Conservation (phyloP, 148 eudicot genomes). For the Fagopyrum homotropicum region DNA sequence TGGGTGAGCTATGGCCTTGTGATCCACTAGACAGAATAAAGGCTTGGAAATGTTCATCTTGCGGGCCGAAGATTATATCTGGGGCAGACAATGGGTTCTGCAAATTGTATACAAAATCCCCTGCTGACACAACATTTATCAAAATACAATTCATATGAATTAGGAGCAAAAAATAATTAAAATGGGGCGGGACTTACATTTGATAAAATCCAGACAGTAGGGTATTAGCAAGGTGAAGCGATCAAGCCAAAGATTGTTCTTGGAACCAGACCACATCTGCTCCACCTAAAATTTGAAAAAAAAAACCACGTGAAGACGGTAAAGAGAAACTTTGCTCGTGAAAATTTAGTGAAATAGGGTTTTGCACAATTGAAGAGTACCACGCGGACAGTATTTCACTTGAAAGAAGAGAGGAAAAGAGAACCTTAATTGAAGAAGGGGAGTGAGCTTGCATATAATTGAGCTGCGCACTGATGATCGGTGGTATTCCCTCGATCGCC, state of each 20-base stretch:
- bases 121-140: constrained; percentile 23
- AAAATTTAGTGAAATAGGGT: constrained; percentile 13
- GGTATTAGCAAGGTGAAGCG: constrained; percentile 82
- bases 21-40: constrained; percentile 27
- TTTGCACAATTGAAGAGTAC: background rate
- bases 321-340: background rate
- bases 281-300: constrained; percentile 46
- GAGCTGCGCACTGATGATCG: constrained; percentile 64
- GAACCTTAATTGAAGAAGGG: constrained; percentile 69
- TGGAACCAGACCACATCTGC: constrained; percentile 87
- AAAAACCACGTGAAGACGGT: background rate
- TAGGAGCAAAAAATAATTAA: background rate
- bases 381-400: background rate
- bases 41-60: constrained; percentile 60
- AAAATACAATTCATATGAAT: background rate
- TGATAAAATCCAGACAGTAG: constrained; percentile 74
- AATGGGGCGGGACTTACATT: constrained; percentile 34
- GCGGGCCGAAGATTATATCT: constrained; percentile 76
- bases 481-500: constrained; percentile 80
- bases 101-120: constrained; percentile 78
- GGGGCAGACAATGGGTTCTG: constrained; percentile 68
- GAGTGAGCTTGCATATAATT: constrained; percentile 61
- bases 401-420: background rate
- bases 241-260: constrained; percentile 47
- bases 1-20: constrained; percentile 31